Evolutionary conservation across 148 eudicot species (phyloP), one percentile per base, ranked within the genome.

Genomic region (Gaultheria prostrata): DNA sequence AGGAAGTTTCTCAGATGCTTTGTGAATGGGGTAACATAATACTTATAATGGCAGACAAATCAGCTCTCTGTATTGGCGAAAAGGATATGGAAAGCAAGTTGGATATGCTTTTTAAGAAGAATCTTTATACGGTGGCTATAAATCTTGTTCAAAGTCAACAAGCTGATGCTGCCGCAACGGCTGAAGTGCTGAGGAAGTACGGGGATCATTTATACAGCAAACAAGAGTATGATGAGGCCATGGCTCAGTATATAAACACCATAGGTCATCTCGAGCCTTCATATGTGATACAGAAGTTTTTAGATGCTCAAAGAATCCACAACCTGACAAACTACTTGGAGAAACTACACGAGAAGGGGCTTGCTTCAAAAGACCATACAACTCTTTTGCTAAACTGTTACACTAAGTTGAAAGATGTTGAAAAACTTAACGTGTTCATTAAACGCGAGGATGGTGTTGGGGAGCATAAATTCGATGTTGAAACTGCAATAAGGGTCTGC

Each of bases 131-230:
- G n/a, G 99, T 97, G 30, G 99, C 99, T 75, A 95, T 95, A 74
- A 93, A 97, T 90, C 93, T 97, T 84, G 99, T 97, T 84, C 98
- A 92, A 78, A 95, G 89, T 88, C 99, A 97, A 75, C 99, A 97
- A 87, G 99, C 98, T 75, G 99, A 97, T 92, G 99, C 98, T 80
- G 98, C 92, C 67, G 99, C 99, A 50, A 97, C 98, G n/a, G 97
- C 99, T 69, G 95, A 95, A 88, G 99, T 97, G 77, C 93, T 97
- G 71, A 91, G 98, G 86, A 97, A 97, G 86, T 97, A 97, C 79
- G 99, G 96, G 21, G 98, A 95, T 89, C 98, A 97, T 91, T 86
- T 97, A 75, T 97, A 94, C 81, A 86, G 95, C 85, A 97, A 92
- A 88, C 96, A 93, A 86, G 94, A 95, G 73, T 97, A 89, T 86